Evolutionary conservation across 192 early-diverging fungal species (phyloP), one percentile per base, ranked within the genome.

Genomic region (Dimargaris verticillata): DNA sequence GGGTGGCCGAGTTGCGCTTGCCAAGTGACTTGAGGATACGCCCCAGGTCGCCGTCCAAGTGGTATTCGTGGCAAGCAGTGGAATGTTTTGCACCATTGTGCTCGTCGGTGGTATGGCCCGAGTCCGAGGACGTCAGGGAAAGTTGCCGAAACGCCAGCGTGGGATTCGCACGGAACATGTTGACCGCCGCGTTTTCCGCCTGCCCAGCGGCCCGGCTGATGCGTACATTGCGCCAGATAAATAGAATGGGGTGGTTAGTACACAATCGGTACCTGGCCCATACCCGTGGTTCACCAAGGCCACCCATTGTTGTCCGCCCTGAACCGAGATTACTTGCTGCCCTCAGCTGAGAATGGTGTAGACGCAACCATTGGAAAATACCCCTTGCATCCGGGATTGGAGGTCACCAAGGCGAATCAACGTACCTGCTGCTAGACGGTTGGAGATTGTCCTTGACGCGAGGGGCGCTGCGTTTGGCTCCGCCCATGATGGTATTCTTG

Each of bases 111-210:
- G 5, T 25, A 28, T 7, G 26, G 18, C 26, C 18, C 53, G 53
- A 17, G 10, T 25, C 26, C 6, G 24, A 55, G 26, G 28, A 26
- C 28, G 26, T 18, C 18, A 18, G 28, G 28, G 15, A 33, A 26
- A 55, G 26, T 33, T 55, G 53, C 22, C 28, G 17, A 55, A 55
- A 55, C 22, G 53, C 53, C 26, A 55, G 53, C 28, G 53, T n/a
- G 6, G 53, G 53, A 55, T 55, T 55, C 17, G 53, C 53, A 18
- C 53, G 53, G 53, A 55, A 55, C 22, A 55, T n/a, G 18, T 33
- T 55, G 28, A 55, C 53, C 26, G 53, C 26, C 7, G 26, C 28
- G 18, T 6, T n/a, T 18, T 55, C 53, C 6, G 28, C 53, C 33
- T 26, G 28, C 15, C 28, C 53, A 17, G 53, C 53, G 14, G 28